Conservation (phyloP, 192 early-diverging fungal genomes). For the Backusella psychrophila region DNA sequence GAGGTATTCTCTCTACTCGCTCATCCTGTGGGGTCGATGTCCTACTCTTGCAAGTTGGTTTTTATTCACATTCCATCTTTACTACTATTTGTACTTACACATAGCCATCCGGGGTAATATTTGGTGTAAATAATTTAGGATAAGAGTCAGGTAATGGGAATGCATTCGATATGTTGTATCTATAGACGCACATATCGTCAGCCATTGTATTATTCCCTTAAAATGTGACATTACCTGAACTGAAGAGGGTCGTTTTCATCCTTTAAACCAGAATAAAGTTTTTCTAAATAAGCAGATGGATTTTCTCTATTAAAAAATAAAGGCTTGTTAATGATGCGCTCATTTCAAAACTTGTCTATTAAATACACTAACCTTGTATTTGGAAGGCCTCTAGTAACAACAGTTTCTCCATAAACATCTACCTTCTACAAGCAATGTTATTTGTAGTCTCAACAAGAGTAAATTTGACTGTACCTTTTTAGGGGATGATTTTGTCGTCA, state of each 20-base stretch:
- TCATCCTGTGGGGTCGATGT: neutral
- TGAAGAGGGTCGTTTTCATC: constrained; percentile 19
- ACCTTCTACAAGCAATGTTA: neutral
- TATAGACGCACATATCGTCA: neutral
- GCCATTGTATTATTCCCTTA: neutral
- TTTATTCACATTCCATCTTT: neutral
- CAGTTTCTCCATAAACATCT: constrained; percentile 14
- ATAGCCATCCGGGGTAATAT: constrained; percentile 9
- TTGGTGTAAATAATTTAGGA: constrained; percentile 18
- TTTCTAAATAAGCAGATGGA: constrained; percentile 5
- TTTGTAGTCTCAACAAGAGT: neutral
- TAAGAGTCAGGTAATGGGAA: constrained; percentile 30
- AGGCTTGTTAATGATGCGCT: neutral
- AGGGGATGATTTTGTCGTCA: neutral
- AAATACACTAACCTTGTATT: neutral
- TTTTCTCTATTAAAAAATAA: neutral
- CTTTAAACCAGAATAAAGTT: constrained; percentile 1
- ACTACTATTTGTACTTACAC: constrained; percentile 3
- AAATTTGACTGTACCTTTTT: neutral
- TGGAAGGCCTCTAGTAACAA: constrained; percentile 17
- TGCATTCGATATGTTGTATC: constrained; percentile 11
- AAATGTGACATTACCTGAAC: neutral
- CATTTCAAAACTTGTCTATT: neutral
- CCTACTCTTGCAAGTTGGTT: neutral
- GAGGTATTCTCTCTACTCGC: constrained; percentile 17